These are phyloP conservation scores for Ceratocystis papillata DNA, from an alignment of 2,329 filamentous ascomycete genomes.

Conservation along the genomic window DNA sequence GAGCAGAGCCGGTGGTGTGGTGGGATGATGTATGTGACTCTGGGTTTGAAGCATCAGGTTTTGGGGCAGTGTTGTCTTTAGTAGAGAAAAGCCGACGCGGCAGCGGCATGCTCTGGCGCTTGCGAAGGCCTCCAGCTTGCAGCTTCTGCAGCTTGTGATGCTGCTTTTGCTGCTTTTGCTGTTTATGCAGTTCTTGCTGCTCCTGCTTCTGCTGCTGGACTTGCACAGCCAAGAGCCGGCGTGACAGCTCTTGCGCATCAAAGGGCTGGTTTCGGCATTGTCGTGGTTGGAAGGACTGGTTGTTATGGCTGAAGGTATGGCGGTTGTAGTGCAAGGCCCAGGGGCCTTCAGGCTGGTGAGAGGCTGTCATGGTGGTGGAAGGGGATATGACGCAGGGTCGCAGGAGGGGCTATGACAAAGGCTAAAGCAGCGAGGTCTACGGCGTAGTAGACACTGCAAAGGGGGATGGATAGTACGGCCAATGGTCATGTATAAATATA, in stretches of 20 bases:
- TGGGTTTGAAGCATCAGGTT: slow-evolving; percentile 5
- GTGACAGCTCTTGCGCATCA: slow-evolving; percentile 46
- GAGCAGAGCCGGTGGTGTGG: not conserved
- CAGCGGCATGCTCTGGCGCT: slow-evolving; percentile 10
- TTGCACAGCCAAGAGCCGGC: slow-evolving; percentile 42
- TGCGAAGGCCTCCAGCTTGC: slow-evolving; percentile 27
- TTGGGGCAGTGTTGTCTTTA: slow-evolving; percentile 24
- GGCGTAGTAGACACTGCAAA: too few relatives aligned
- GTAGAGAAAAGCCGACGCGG: slow-evolving; percentile 20
- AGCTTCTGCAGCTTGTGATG: slow-evolving; percentile 32
- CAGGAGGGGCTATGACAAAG: not conserved
- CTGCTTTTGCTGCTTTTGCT: slow-evolving; percentile 29
- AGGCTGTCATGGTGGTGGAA: slow-evolving; percentile 17
- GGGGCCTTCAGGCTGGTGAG: slow-evolving; percentile 12
- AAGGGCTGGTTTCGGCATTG: slow-evolving; percentile 30
- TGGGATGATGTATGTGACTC: not conserved
- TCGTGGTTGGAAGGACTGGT: slow-evolving; percentile 27
- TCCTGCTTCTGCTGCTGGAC: slow-evolving; percentile 37
- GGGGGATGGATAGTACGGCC: too few relatives aligned
- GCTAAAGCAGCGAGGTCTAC: not conserved
- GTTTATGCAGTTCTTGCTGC: not conserved
- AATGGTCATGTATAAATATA: too few relatives aligned
- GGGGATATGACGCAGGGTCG: not conserved
- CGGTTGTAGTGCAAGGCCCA: slow-evolving; percentile 5
- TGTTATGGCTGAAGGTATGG: slow-evolving; percentile 22